These are phyloP conservation scores for Nyctanthes arbortristis DNA, from an alignment of 257 asterid genomes.

Conservation along the genomic window DNA sequence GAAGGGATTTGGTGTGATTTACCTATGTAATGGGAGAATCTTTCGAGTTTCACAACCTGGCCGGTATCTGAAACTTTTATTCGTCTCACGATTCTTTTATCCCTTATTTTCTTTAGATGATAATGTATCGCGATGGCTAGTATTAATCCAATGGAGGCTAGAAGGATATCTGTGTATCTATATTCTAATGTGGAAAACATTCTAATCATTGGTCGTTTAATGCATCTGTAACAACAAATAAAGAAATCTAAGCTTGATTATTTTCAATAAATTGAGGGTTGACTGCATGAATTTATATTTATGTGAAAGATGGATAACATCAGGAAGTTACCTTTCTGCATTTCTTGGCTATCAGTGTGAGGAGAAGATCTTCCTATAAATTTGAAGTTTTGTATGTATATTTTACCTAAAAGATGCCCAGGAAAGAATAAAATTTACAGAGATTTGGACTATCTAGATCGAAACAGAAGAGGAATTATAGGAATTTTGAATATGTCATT, in stretches of 20 bases:
- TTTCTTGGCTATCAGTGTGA: conserved; percentile 27
- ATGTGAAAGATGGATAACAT: background rate
- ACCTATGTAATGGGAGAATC: conserved; percentile 93
- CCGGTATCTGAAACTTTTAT: conserved; percentile 60
- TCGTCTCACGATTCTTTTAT: conserved; percentile 57
- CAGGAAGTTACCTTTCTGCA: conserved; percentile 35
- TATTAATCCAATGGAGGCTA: conserved; percentile 73
- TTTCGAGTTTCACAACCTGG: conserved; percentile 68
- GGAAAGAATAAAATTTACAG: background rate
- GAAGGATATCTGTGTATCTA: conserved; percentile 53
- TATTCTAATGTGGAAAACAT: background rate
- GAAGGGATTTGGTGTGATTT: conserved; percentile 27
- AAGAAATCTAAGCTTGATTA: background rate
- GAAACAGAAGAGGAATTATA: conserved; percentile 1
- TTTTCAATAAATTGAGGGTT: background rate
- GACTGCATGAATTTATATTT: background rate
- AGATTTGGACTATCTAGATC: background rate
- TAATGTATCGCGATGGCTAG: conserved; percentile 68
- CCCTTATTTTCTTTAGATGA: conserved; percentile 51
- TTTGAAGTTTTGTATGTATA: conserved; percentile 27
- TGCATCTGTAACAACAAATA: background rate
- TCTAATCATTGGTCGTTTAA: background rate
- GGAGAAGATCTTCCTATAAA: conserved; percentile 17
- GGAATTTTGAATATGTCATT: conserved; percentile 25
- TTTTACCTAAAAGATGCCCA: background rate